These are phyloP conservation scores for Ascochyta koolunga DNA, from an alignment of 2,329 filamentous ascomycete species.

Conservation along the genomic window DNA sequence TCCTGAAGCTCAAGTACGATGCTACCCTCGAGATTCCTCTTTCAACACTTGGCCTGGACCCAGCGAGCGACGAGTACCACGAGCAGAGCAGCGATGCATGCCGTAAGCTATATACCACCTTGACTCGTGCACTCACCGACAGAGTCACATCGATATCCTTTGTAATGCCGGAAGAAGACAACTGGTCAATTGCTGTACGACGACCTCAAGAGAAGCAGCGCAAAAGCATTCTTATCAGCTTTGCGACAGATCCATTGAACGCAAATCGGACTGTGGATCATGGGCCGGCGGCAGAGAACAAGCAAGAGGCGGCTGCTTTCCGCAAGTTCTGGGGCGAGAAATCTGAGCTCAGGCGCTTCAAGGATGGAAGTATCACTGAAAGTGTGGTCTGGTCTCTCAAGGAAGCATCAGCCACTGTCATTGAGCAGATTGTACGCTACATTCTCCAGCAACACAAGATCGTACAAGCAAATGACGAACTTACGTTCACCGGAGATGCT, in stretches of 20 bases:
- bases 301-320: conserved; percentile 80
- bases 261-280: conserved; percentile 81
- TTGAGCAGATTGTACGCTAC: conserved; percentile 80
- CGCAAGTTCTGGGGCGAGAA: conserved; percentile 95
- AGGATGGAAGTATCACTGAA: conserved; percentile 91
- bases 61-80: conserved; percentile 31
- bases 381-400: conserved; percentile 81
- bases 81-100: conserved; percentile 49
- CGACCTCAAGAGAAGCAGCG: conserved; percentile 31
- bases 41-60: conserved; percentile 35
- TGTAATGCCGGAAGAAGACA: conserved; percentile 30
- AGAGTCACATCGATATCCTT: conserved; percentile 69
- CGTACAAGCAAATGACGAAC: conserved; percentile 58
- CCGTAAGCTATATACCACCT: conserved; percentile 65
- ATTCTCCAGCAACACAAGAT: conserved; percentile 73
- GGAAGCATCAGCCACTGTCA: conserved; percentile 66
- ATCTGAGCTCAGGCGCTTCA: conserved; percentile 90
- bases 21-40: conserved; percentile 53
- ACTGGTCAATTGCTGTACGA: conserved; percentile 46
- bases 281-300: conserved; percentile 84
- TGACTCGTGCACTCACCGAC: conserved; percentile 76
- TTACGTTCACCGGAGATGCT: conserved; percentile 54
- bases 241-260: conserved; percentile 75
- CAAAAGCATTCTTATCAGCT: conserved; percentile 64
- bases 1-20: conserved; percentile 62